Percentiles rank a stretch among this genome's conserved stretches.
Conservation (phyloP, 805 yeast species). For the Wickerhamiella cacticola region DNA sequence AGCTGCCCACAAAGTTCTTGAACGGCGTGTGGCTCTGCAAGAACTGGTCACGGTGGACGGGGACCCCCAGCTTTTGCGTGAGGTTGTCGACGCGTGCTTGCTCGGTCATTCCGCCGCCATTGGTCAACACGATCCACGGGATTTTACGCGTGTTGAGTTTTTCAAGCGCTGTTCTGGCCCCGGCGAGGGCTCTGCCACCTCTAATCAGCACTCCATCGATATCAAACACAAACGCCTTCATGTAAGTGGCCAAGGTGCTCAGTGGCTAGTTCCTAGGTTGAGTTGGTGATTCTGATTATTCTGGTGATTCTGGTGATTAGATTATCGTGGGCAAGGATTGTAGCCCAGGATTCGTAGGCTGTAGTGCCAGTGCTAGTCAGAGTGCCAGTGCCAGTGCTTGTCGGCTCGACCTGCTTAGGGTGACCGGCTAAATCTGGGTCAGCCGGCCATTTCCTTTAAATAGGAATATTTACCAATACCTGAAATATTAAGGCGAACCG, state of each 20-base stretch:
- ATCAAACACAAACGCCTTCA: conserved; percentile 72
- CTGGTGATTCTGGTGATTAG: too few relatives aligned
- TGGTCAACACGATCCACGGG: conserved; percentile 77
- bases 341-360: too few relatives aligned
- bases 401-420: too few relatives aligned
- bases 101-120: conserved; percentile 88
- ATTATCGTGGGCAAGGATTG: too few relatives aligned
- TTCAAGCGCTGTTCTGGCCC: conserved; percentile 63
- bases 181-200: conserved; percentile 75
- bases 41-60: conserved; percentile 63
- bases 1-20: conserved; percentile 60
- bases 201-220: conserved; percentile 83
- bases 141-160: conserved; percentile 65
- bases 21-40: conserved; percentile 93
- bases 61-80: conserved; percentile 45
- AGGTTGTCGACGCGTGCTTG: conserved; percentile 60
- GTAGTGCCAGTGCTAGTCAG: too few relatives aligned
- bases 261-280: too few relatives aligned
- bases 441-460: too few relatives aligned
- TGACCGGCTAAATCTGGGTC: too few relatives aligned
- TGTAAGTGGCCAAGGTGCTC: background rate
- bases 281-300: too few relatives aligned
- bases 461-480: too few relatives aligned
- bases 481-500: too few relatives aligned
- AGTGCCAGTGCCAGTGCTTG: too few relatives aligned